Percentiles rank a stretch among this genome's conserved stretches.
These are phyloP conservation scores for Cucurbita ficifolia DNA, from an alignment of 306 rosid genomes.

Conservation along the genomic window DNA sequence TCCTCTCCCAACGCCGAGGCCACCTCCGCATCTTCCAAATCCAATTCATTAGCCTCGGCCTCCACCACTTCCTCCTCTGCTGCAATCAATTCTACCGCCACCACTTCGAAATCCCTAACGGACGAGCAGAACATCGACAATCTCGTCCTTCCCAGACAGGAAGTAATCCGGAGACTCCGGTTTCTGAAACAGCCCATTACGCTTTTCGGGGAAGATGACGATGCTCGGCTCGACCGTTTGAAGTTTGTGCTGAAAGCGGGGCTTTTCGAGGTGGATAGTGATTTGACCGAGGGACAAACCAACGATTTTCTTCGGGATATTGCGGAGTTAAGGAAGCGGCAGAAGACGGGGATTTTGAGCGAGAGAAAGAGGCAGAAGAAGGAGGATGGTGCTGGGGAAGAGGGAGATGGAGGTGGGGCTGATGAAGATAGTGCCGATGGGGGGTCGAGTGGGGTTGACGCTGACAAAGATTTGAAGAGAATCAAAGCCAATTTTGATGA, in stretches of 20 bases:
- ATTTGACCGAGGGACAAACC: slow-evolving; percentile 95
- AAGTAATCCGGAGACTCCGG: slow-evolving; percentile 85
- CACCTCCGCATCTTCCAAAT: slow-evolving; percentile 3
- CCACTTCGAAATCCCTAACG: slow-evolving; percentile 35
- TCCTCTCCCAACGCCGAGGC: slow-evolving; percentile 15
- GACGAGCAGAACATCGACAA: slow-evolving; percentile 67
- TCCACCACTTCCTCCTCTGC: slow-evolving; percentile 17
- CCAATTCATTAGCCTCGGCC: slow-evolving; percentile 14
- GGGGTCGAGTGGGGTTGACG: slow-evolving; percentile 58
- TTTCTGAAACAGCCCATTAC: slow-evolving; percentile 83
- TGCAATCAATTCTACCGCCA: slow-evolving; percentile 20
- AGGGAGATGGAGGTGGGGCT: slow-evolving; percentile 57
- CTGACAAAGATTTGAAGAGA: slow-evolving; percentile 56
- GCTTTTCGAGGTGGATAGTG: slow-evolving; percentile 78
- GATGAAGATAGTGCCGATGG: slow-evolving; percentile 72
- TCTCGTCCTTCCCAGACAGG: slow-evolving; percentile 69
- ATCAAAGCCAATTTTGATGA: slow-evolving; percentile 87
- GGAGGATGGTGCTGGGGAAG: slow-evolving; percentile 53
- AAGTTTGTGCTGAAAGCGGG: slow-evolving; percentile 77
- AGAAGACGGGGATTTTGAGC: slow-evolving; percentile 71
- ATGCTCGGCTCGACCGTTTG: slow-evolving; percentile 66
- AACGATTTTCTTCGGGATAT: slow-evolving; percentile 87
- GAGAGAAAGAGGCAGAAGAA: slow-evolving; percentile 74
- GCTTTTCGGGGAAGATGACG: slow-evolving; percentile 87
- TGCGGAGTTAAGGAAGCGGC: slow-evolving; percentile 88